A percentile compares a stretch with the other conserved stretches of the same genome.
Conservation (phyloP, 495 filamentous ascomycete genomes). For the Trichoderma orchidacearum region DNA sequence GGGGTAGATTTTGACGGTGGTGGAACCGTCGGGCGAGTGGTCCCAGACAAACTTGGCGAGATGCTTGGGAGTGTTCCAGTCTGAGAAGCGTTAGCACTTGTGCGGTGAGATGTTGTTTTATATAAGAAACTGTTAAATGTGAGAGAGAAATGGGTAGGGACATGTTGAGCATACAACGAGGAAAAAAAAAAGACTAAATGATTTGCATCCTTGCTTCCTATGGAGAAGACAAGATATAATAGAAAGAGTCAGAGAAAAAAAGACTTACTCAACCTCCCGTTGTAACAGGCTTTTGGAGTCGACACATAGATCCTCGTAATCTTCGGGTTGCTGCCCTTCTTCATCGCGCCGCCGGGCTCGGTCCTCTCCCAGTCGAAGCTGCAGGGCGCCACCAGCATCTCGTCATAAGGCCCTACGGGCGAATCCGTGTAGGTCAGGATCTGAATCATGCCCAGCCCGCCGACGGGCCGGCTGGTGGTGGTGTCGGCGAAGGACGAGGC, state of each 20-base stretch:
- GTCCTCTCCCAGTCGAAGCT: constrained; percentile 21
- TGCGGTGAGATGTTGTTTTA: not conserved
- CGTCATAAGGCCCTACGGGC: constrained; percentile 38
- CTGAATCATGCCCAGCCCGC: constrained; percentile 31
- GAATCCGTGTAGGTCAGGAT: constrained; percentile 34
- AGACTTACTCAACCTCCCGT: constrained; percentile 24
- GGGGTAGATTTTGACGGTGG: constrained; percentile 30
- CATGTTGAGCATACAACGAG: no score
- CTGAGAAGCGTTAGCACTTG: constrained; percentile 6
- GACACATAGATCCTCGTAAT: constrained; percentile 38
- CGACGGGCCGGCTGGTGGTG: constrained; percentile 15
- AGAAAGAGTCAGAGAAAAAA: no score
- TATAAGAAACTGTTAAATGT: no score
- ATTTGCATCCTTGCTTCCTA: no score
- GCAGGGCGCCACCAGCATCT: constrained; percentile 32
- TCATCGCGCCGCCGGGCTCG: constrained; percentile 10
- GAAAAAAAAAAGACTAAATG: no score
- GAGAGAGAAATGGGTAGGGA: no score
- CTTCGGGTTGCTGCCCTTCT: constrained; percentile 10
- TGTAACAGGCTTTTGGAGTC: constrained; percentile 30
- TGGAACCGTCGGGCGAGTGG: constrained; percentile 14
- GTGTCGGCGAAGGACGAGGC: constrained; percentile 15
- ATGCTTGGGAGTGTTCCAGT: constrained; percentile 43
- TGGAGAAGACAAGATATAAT: no score
- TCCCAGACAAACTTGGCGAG: constrained; percentile 36